Percentiles rank a stretch among this genome's conserved stretches.
Evolutionary conservation across 2,329 filamentous ascomycete genomes (phyloP).

Genomic region (Colletotrichum eleusines): DNA sequence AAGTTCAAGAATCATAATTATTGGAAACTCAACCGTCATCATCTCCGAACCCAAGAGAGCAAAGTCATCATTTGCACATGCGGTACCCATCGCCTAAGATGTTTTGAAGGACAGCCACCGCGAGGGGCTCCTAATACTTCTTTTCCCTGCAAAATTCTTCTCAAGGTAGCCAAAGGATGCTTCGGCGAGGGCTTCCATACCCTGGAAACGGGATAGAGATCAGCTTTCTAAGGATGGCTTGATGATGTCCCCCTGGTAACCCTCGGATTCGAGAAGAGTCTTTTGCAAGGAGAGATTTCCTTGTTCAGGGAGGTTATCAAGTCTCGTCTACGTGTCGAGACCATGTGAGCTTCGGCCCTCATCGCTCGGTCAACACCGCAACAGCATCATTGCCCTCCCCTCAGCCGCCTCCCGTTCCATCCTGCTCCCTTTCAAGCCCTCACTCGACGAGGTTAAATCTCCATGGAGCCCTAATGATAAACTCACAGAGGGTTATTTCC

Average conservation of each 20-base stretch:
- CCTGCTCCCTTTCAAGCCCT: neutral
- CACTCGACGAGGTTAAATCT: neutral
- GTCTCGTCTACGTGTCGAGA: neutral
- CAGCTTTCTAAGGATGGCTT: no score
- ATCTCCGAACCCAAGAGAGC: neutral
- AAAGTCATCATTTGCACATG: neutral
- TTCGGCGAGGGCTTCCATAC: neutral
- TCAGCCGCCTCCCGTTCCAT: slow-evolving; percentile 4
- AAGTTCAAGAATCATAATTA: neutral
- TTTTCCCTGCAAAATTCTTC: neutral
- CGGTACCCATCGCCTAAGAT: neutral
- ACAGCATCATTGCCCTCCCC: neutral
- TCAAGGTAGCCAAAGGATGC: neutral
- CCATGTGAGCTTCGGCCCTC: neutral
- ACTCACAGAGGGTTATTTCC: neutral
- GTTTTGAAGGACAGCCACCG: neutral
- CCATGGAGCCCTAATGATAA: slow-evolving; percentile 1
- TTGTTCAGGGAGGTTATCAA: neutral
- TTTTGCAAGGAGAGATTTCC: no score
- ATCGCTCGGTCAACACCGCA: neutral
- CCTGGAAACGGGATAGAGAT: neutral
- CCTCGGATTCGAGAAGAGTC: no score
- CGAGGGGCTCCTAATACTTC: no score
- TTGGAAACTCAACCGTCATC: neutral
- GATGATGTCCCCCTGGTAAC: neutral